A percentile compares a stretch with the other conserved stretches of the same genome.
phyloP scores from a whole-genome alignment of 306 rosid species.

The Acacia confusa region DNA sequence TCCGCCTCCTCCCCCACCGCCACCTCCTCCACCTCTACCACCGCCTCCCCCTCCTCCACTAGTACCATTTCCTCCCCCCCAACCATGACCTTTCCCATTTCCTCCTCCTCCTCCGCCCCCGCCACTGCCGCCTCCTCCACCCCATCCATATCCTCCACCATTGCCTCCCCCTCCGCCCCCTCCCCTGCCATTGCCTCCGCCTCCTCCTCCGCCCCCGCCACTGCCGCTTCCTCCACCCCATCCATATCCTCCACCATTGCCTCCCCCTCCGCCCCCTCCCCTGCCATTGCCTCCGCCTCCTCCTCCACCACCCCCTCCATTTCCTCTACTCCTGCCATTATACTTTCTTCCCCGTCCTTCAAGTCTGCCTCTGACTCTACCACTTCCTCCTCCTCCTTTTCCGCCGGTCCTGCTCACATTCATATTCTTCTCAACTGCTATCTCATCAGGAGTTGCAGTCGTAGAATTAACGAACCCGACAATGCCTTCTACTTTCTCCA shows the following conservation, averaged over 20 bases:
- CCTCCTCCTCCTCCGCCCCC: background rate
- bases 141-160: background rate
- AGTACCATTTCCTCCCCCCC: background rate
- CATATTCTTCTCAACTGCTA: conserved; percentile 18
- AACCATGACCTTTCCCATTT: background rate
- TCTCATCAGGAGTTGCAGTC: background rate
- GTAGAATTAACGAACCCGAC: background rate
- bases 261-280: background rate
- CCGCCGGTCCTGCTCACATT: background rate
- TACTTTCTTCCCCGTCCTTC: background rate
- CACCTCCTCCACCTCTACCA: background rate
- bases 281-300: background rate
- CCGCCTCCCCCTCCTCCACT: background rate
- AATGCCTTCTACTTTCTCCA: background rate
- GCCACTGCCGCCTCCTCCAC: background rate
- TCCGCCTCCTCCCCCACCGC: background rate
- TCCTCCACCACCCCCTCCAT: background rate
- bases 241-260: background rate
- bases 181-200: background rate
- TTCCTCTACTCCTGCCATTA: background rate
- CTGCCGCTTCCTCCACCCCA: background rate
- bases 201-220: background rate
- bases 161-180: background rate
- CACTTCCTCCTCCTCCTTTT: conserved; percentile 18
- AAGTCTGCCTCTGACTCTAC: background rate